Percentiles rank a stretch among this genome's conserved stretches.
Evolutionary conservation across 148 eudicot species (phyloP).

Genomic region (Rhododendron vialii): DNA sequence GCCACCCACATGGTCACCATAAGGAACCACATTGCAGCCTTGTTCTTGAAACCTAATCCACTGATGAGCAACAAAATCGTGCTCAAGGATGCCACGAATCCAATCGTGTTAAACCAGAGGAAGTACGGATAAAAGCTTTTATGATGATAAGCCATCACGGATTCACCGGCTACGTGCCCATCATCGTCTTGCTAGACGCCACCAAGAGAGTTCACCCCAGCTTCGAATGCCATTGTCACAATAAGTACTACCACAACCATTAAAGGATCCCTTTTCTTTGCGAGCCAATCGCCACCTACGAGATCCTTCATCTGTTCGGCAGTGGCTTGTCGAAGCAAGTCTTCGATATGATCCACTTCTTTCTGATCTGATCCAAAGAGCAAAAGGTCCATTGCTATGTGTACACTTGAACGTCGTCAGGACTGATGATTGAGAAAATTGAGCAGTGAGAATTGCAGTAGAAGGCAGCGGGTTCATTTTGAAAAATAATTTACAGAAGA

Average conservation of each 20-base stretch:
- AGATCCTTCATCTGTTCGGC: background rate
- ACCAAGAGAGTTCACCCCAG: too few relatives aligned
- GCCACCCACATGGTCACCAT: slow-evolving; percentile 6
- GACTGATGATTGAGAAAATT: too few relatives aligned
- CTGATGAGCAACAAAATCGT: background rate
- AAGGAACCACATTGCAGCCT: background rate
- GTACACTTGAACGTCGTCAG: background rate
- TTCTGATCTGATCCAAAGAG: background rate
- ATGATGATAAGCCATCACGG: slow-evolving; percentile 2
- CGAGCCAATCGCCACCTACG: slow-evolving; percentile 2
- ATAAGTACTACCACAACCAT: slow-evolving; percentile 12
- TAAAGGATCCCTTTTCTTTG: background rate
- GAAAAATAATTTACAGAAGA: too few relatives aligned
- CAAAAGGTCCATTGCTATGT: slow-evolving; percentile 11
- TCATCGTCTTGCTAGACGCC: too few relatives aligned
- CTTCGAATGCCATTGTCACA: too few relatives aligned
- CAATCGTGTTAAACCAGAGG: background rate
- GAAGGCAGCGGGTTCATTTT: too few relatives aligned
- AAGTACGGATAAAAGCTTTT: background rate
- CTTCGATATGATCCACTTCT: background rate
- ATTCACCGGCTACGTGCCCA: slow-evolving; percentile 15
- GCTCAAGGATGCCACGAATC: too few relatives aligned
- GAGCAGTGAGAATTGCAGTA: too few relatives aligned
- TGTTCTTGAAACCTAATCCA: background rate
- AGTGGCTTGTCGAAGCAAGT: background rate